Conservation (phyloP, 192 early-diverging fungal species). For the Podila epicladia region DNA sequence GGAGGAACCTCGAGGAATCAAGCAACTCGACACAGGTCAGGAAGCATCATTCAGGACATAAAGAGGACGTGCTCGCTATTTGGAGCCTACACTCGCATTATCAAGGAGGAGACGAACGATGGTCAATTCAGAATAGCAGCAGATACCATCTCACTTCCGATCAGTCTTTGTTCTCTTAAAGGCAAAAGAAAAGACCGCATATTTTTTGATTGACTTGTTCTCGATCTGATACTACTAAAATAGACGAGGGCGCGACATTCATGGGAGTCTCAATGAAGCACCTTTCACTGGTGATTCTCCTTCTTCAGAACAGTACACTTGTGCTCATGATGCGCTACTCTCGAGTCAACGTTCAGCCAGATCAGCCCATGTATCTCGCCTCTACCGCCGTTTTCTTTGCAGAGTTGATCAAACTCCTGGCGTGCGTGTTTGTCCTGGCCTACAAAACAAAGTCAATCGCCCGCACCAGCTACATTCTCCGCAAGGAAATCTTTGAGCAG, state of each 20-base stretch:
- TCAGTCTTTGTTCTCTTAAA: too few species aligned
- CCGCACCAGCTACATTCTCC: conserved; percentile 51
- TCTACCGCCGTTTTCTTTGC: conserved; percentile 94
- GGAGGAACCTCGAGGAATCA: too few species aligned
- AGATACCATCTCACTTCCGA: too few species aligned
- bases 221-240: neutral
- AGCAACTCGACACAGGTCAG: too few species aligned
- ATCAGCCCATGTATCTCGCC: conserved; percentile 78
- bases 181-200: too few species aligned
- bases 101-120: too few species aligned
- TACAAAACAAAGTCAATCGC: conserved; percentile 55
- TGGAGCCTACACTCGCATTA: too few species aligned
- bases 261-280: conserved; percentile 81
- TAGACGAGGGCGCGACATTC: conserved; percentile 41
- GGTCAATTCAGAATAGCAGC: too few species aligned
- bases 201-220: too few species aligned
- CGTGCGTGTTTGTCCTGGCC: conserved; percentile 58
- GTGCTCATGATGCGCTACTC: conserved; percentile 95
- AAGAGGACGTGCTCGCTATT: too few species aligned
- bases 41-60: too few species aligned
- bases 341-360: conserved; percentile 65
- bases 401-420: conserved; percentile 85
- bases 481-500: conserved; percentile 67
- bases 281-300: conserved; percentile 84
- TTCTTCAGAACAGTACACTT: conserved; percentile 88